These are phyloP conservation scores for Fusarium agapanthi DNA, from an alignment of 2,329 filamentous ascomycete genomes.

Conservation along the genomic window DNA sequence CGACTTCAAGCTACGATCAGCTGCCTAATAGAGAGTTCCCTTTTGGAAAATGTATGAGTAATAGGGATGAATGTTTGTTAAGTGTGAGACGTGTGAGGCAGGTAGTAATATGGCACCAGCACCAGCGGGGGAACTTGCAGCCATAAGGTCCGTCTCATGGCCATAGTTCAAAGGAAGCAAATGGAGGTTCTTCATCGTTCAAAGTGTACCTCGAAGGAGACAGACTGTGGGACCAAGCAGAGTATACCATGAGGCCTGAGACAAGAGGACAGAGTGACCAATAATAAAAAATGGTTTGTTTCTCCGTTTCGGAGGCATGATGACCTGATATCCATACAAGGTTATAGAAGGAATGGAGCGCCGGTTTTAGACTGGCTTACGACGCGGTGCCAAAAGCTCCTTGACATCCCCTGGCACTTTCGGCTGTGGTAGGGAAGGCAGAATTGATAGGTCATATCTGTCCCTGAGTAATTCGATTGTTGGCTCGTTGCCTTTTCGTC, in stretches of 20 bases:
- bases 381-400: too few relatives aligned
- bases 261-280: too few relatives aligned
- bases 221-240: fast-evolving
- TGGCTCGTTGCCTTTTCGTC: not conserved
- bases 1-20: not conserved
- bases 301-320: fast-evolving
- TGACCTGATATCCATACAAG: too few relatives aligned
- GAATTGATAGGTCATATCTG: not conserved
- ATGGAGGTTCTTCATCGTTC: too few relatives aligned
- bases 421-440: fast-evolving
- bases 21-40: fast-evolving
- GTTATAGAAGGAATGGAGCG: too few relatives aligned
- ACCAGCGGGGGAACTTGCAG: fast-evolving
- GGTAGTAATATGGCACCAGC: fast-evolving
- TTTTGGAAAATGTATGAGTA: fast-evolving
- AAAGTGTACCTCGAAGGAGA: too few relatives aligned
- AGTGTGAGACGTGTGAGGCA: too few relatives aligned
- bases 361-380: too few relatives aligned
- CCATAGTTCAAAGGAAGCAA: too few relatives aligned
- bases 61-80: too few relatives aligned
- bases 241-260: fast-evolving
- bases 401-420: not conserved
- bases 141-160: too few relatives aligned
- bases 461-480: not conserved
- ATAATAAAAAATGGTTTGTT: fast-evolving